These are phyloP conservation scores for Fraxinus pennsylvanica DNA, from an alignment of 257 asterid genomes.

Conservation along the genomic window DNA sequence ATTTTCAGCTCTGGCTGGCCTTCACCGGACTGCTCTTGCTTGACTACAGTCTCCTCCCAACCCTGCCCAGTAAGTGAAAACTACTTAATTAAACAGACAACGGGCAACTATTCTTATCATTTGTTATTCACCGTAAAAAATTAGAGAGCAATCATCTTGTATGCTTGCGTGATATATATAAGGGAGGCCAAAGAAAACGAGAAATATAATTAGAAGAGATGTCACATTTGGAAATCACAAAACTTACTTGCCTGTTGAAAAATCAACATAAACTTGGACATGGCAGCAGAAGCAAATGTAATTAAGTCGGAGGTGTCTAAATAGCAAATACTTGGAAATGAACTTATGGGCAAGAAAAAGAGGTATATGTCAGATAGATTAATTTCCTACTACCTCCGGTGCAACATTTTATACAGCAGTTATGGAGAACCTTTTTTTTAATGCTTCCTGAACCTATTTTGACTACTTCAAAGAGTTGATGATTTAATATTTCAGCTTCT, in stretches of 20 bases:
- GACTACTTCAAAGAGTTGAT: neutral
- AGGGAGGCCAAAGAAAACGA: neutral
- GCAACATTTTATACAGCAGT: neutral
- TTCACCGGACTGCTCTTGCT: conserved; percentile 74
- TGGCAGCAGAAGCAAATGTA: neutral
- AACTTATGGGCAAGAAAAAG: neutral
- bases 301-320: neutral
- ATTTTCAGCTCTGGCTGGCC: conserved; percentile 79
- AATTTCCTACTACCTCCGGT: neutral
- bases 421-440: neutral
- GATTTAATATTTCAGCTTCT: neutral
- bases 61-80: conserved; percentile 59
- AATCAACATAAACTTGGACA: neutral
- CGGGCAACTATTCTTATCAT: neutral
- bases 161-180: conserved; percentile 12
- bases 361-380: neutral
- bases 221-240: neutral
- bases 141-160: conserved; percentile 16
- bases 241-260: neutral
- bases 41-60: conserved; percentile 92
- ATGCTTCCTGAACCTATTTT: neutral
- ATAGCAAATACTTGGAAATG: neutral
- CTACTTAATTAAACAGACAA: conserved; percentile 22
- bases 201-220: neutral
- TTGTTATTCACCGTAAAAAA: neutral